A percentile compares a stretch with the other conserved stretches of the same genome.
phyloP scores from a whole-genome alignment of 2,329 filamentous ascomycete species.

The Aspergillus bombycis region DNA sequence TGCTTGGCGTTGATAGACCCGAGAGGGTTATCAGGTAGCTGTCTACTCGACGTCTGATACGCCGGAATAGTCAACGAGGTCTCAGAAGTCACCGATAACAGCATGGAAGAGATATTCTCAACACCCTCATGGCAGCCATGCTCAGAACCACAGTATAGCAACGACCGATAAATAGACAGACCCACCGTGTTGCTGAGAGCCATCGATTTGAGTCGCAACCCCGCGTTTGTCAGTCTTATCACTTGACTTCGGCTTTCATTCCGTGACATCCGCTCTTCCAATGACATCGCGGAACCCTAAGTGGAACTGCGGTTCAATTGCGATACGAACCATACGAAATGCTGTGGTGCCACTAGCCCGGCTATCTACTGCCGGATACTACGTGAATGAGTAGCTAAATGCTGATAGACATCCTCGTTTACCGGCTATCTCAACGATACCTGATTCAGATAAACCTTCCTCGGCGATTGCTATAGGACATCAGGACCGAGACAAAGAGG shows the following conservation, averaged over 20 bases:
- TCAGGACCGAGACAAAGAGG: neutral
- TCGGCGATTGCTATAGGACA: neutral
- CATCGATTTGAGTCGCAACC: neutral
- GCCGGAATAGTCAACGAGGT: neutral
- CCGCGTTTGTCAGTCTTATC: neutral
- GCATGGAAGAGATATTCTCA: too few relatives aligned
- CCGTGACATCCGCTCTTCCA: neutral
- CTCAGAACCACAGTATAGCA: neutral
- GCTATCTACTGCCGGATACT: neutral
- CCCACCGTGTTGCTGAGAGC: neutral
- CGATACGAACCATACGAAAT: neutral
- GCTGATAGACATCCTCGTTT: neutral
- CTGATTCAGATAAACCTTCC: neutral
- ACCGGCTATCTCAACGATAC: neutral
- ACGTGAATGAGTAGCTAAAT: neutral
- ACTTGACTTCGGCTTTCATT: neutral
- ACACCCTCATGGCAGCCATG: neutral
- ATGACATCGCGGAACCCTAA: neutral
- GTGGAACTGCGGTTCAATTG: neutral
- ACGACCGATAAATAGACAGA: neutral
- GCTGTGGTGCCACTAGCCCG: neutral
- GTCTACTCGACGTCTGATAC: neutral
- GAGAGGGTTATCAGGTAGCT: neutral
- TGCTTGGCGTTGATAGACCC: neutral
- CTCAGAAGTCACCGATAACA: neutral